Conservation (phyloP, 2,329 filamentous ascomycete genomes). For the Apiospora hydei region DNA sequence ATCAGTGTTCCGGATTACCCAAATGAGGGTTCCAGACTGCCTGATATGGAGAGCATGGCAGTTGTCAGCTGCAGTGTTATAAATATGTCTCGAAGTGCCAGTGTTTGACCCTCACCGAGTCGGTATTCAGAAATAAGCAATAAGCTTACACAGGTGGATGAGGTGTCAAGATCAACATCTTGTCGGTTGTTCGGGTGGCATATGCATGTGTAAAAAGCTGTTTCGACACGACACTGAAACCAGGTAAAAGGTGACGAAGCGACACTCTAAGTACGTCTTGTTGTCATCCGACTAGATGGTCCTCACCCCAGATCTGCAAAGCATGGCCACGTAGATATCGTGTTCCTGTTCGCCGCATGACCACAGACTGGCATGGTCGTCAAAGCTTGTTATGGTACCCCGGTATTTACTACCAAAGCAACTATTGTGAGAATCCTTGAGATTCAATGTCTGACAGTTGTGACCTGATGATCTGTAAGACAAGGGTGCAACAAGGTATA, state of each 20-base stretch:
- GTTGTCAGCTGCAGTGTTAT: not conserved
- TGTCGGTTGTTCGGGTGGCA: not conserved
- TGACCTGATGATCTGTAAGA: not conserved
- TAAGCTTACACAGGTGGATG: not conserved
- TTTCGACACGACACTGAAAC: not conserved
- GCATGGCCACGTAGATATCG: not conserved
- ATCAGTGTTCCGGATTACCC: constrained; percentile 4
- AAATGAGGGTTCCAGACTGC: constrained; percentile 6
- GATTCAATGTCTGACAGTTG: not conserved
- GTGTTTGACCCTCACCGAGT: constrained; percentile 9
- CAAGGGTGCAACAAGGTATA: not conserved
- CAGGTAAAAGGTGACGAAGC: not conserved
- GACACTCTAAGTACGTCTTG: not conserved
- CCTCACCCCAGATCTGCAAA: not conserved
- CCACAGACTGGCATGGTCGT: not conserved
- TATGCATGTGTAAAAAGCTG: constrained; percentile 2
- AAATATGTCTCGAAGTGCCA: not conserved
- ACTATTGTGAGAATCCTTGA: not conserved
- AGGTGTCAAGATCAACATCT: not conserved
- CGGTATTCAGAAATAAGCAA: not conserved
- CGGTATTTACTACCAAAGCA: not conserved
- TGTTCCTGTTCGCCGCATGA: constrained; percentile 1
- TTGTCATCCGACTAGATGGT: not conserved
- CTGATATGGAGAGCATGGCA: not conserved
- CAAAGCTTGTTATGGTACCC: not conserved